phyloP scores from a whole-genome alignment of 179 eudicot genomes.

The Silene vulgaris region DNA sequence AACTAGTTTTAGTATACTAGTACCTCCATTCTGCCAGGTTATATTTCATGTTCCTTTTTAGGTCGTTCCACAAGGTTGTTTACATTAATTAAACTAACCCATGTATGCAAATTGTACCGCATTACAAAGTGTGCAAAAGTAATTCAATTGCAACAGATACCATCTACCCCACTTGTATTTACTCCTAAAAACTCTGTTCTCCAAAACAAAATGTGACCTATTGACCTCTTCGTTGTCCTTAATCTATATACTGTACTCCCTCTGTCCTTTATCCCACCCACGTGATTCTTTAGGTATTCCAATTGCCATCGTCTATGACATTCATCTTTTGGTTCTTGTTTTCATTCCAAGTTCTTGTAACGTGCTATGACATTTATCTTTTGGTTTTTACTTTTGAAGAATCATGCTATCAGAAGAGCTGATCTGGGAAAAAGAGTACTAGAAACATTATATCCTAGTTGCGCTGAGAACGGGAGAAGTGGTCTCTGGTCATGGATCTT shows the following conservation, averaged over 20 bases:
- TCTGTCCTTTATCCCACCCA: too few relatives aligned
- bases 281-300: too few relatives aligned
- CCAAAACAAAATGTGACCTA: too few relatives aligned
- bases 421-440: conserved; percentile 68
- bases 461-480: conserved; percentile 34
- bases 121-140: not conserved
- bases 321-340: not conserved
- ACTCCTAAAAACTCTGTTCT: not conserved
- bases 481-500: conserved; percentile 63
- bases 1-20: too few relatives aligned
- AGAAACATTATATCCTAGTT: conserved; percentile 64
- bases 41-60: not conserved
- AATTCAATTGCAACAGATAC: not conserved
- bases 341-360: not conserved
- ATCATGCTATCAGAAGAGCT: conserved; percentile 94
- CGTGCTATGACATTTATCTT: conserved; percentile 11
- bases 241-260: too few relatives aligned
- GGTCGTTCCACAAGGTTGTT: not conserved
- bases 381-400: conserved; percentile 41
- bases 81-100: not conserved
- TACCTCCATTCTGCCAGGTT: too few relatives aligned
- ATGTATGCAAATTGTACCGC: not conserved
- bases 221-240: too few relatives aligned
- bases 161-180: not conserved
- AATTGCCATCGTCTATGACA: too few relatives aligned